Base-by-base conservation (phyloP, 2,329 filamentous ascomycete species). In the Phoma sp. region DNA sequence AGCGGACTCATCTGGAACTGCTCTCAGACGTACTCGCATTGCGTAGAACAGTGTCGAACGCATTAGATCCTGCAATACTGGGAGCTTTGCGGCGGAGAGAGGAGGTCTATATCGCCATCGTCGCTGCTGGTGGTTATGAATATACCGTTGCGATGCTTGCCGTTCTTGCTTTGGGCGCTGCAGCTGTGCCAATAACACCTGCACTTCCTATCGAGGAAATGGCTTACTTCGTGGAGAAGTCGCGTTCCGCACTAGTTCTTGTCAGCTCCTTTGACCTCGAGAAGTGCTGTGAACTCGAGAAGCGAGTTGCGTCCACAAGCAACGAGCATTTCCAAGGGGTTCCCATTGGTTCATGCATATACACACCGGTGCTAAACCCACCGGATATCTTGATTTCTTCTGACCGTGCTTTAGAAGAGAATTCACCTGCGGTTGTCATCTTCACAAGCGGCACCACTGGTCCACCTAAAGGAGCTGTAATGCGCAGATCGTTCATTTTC, bases 391-490 rank as follows among this genome's bases (percentile, higher is more conserved):
- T 73, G 30, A 73, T 78, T 8, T 79, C 77, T 0, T 77, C 76
- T 1, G 72, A 78, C 52, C 63, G 67, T 13, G 71, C 71, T 9
- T 64, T 78, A 11, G 70, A 76, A 38, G 74, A 79, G 42, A 78
- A 74, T 50, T 73, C 59, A 13, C 72, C 74, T 1, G 74, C 70
- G 4, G 70, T 79, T 5, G 77, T 80, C 2, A 79, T 80, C 23
- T 80, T 79, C 65, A 80, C 77, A 4, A 78, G 75, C n/a, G 78
- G 78, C 1, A 80, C 77, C 0, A 80, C 78, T 2, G 78, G 78
- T 0, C 73, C 73, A 0, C 78, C 78, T 0, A 80, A 80, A 58
- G 78, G 76, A 13, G 74, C 75, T 24, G 75, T 80, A 0, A 79
- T 79, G 77, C 71, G 76, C 8, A 67, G 77, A 33, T 69, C 72